Evolutionary conservation across 2,329 filamentous ascomycete species (phyloP), one percentile per base, ranked within the genome.

Genomic region (Trichocomaceae sp.): DNA sequence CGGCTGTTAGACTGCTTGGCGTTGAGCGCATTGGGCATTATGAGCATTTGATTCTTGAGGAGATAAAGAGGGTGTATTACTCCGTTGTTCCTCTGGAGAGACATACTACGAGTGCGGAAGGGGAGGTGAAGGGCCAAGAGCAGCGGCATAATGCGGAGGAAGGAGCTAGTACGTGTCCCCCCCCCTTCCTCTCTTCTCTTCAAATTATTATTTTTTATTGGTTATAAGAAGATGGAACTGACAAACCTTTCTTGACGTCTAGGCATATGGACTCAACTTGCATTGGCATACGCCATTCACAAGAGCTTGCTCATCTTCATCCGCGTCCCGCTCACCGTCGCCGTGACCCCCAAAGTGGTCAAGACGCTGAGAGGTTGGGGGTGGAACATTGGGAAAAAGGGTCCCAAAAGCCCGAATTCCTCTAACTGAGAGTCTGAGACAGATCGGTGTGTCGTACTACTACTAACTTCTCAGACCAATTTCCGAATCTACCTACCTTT

Each of bases 201-300:
- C 23, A 26, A 26, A 26, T 4, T 26, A 26, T 26, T 3, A n/a
- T n/a, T n/a, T n/a, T n/a, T n/a, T n/a, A n/a, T n/a, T n/a, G n/a
- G n/a, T n/a, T n/a, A n/a, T n/a, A n/a, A n/a, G n/a, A n/a, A n/a
- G n/a, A n/a, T n/a, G n/a, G n/a, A n/a, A n/a, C n/a, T n/a, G n/a
- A n/a, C n/a, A n/a, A n/a, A n/a, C 17, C 8, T 41, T 19, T 29
- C 8, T 29, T 29, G 7, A 10, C 8, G 20, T 20, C 39, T 9
- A 86, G 83, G 82, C 64, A 75, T 87, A 50, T 86, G 83, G 82
- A 97, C 93, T 8, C 90, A 96, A 68, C 77, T 99, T 29, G 90
- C 89, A 15, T 80, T 99, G 48, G 93, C 93, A 12, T 99, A 99
- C 67, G 92, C 92, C 26, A 89, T 99, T 56, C 93, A 99, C 79